These are phyloP conservation scores for Ulvella scutata DNA, from an alignment of 139 green algal species.

Conservation along the genomic window DNA sequence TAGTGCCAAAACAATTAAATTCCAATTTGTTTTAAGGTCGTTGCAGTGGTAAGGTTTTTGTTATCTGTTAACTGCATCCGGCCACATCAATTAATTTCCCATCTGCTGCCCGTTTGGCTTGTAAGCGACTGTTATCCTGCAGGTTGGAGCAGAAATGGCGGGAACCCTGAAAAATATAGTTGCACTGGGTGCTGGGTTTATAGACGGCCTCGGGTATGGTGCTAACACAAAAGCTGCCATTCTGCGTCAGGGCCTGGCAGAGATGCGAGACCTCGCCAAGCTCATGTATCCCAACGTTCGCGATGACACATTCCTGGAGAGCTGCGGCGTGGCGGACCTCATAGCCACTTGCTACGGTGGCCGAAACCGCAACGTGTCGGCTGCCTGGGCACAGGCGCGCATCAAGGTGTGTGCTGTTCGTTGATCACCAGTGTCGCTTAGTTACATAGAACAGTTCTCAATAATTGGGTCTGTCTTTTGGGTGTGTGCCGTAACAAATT, in stretches of 20 bases:
- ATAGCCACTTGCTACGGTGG: slow-evolving; percentile 61
- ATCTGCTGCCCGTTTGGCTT: too few species aligned
- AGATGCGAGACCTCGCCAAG: slow-evolving; percentile 41
- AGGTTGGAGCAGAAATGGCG: slow-evolving; percentile 46
- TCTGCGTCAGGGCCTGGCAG: slow-evolving; percentile 40
- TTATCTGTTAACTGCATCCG: too few species aligned
- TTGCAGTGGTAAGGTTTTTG: too few species aligned
- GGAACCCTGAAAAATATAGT: slow-evolving; percentile 75
- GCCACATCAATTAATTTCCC: too few species aligned
- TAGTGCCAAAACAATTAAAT: too few species aligned
- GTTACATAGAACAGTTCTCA: too few species aligned
- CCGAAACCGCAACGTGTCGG: slow-evolving; percentile 46
- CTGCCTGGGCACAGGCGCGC: slow-evolving; percentile 17
- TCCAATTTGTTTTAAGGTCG: too few species aligned
- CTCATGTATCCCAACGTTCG: slow-evolving; percentile 34
- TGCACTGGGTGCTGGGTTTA: slow-evolving; percentile 48
- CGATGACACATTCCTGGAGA: slow-evolving; percentile 60
- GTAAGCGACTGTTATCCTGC: too few species aligned
- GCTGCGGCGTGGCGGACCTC: slow-evolving; percentile 52
- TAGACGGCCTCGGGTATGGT: slow-evolving; percentile 42
- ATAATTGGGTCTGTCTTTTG: too few species aligned
- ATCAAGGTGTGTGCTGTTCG: background rate
- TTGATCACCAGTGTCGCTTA: too few species aligned
- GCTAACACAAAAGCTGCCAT: slow-evolving; percentile 53
- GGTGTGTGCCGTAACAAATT: too few species aligned